These are phyloP conservation scores for Hypocreales sp. DNA, from an alignment of 2,329 filamentous ascomycete species.

Conservation along the genomic window DNA sequence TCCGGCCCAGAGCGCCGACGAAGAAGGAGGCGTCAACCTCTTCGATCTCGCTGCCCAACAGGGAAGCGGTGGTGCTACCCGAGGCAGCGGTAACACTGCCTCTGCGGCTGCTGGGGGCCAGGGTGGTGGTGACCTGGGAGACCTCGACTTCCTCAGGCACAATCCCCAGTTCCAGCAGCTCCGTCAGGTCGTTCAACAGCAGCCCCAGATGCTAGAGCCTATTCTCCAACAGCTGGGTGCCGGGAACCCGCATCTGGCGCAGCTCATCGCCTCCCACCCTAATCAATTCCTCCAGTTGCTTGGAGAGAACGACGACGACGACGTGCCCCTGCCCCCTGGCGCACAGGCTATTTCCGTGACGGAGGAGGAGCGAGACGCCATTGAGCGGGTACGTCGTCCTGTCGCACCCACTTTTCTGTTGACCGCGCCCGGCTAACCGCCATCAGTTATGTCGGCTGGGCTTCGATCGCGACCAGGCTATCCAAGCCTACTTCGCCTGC, in stretches of 20 bases:
- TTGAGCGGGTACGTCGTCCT: constrained; percentile 59
- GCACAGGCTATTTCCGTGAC: constrained; percentile 84
- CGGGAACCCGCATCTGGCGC: constrained; percentile 86
- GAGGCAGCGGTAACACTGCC: constrained; percentile 24
- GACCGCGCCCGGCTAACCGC: constrained; percentile 1
- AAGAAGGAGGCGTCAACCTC: constrained; percentile 63
- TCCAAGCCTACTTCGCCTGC: constrained; percentile 97
- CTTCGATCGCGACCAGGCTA: constrained; percentile 83
- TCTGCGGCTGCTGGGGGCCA: constrained; percentile 33
- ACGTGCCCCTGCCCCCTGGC: constrained; percentile 72
- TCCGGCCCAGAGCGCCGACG: constrained; percentile 31
- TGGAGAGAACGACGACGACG: constrained; percentile 74
- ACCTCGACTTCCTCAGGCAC: constrained; percentile 77
- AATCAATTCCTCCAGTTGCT: constrained; percentile 86
- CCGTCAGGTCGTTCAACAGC: constrained; percentile 90
- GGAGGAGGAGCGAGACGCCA: constrained; percentile 90
- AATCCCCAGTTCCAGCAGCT: constrained; percentile 98
- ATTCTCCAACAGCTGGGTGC: constrained; percentile 92
- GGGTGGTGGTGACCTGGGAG: constrained; percentile 20
- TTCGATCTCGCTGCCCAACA: constrained; percentile 86
- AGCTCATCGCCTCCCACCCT: constrained; percentile 80
- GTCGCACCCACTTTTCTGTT: not conserved
- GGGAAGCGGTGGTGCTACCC: constrained; percentile 24
- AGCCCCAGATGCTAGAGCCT: constrained; percentile 96
- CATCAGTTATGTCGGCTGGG: constrained; percentile 74